Conservation (phyloP, 768 basidiomycete genomes). For the Astraeus odoratus region DNA sequence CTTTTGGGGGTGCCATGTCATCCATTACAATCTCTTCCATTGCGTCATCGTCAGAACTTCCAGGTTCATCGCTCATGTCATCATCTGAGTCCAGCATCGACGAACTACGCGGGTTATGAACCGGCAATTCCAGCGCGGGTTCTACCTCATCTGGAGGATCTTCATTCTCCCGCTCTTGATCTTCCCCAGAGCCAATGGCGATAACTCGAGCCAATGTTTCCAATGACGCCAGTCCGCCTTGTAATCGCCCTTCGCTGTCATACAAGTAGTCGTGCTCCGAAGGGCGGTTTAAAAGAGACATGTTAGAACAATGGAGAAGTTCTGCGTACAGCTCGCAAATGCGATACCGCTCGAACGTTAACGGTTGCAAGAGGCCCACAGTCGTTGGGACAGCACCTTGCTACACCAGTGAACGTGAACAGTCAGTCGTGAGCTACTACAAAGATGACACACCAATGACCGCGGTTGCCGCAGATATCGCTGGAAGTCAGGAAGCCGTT, state of each 20-base stretch:
- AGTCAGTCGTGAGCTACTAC: conserved; percentile 2
- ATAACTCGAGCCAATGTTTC: conserved; percentile 87
- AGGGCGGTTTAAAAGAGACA: conserved; percentile 88
- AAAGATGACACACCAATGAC: conserved; percentile 53
- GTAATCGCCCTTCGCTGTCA: conserved; percentile 75
- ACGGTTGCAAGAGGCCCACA: conserved; percentile 64
- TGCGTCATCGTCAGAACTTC: conserved; percentile 69
- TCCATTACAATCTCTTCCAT: conserved; percentile 82
- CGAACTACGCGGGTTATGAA: conserved; percentile 46
- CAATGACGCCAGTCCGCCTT: conserved; percentile 78
- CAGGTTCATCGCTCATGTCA: conserved; percentile 70
- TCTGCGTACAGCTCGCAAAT: conserved; percentile 97
- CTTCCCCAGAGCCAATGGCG: conserved; percentile 50
- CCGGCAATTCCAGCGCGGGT: conserved; percentile 61
- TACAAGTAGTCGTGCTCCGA: conserved; percentile 64
- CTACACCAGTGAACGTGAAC: conserved; percentile 32
- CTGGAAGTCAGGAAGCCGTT: conserved; percentile 62
- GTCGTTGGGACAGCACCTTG: conserved; percentile 65
- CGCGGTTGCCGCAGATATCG: conserved; percentile 64
- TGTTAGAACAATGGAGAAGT: conserved; percentile 95
- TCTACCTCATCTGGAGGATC: conserved; percentile 52
- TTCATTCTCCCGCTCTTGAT: conserved; percentile 51
- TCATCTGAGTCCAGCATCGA: conserved; percentile 65
- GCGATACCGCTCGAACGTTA: conserved; percentile 92
- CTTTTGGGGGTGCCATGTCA: conserved; percentile 47